Percentiles rank a stretch among this genome's conserved stretches.
Conservation (phyloP, 2,329 filamentous ascomycete species). For the Erysiphe neolycopersici region DNA sequence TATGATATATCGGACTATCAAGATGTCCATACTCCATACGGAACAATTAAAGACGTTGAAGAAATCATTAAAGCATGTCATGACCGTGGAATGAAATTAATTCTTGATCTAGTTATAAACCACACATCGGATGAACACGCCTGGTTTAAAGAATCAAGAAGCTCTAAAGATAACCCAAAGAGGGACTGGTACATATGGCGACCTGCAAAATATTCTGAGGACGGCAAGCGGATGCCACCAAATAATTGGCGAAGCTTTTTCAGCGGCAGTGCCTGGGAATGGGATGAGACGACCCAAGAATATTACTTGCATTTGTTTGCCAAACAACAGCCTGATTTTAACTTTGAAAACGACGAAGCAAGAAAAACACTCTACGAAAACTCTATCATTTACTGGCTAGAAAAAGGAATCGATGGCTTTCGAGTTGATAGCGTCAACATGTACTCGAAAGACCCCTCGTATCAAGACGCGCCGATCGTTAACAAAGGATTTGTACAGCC, state of each 20-base stretch:
- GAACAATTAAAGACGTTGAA: slow-evolving; percentile 37
- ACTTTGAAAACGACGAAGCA: slow-evolving; percentile 49
- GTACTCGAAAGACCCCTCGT: slow-evolving; percentile 33
- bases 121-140: slow-evolving; percentile 45
- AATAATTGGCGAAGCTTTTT: slow-evolving; percentile 47
- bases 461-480: slow-evolving; percentile 28
- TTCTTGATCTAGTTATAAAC: slow-evolving; percentile 52
- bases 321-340: slow-evolving; percentile 52
- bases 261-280: slow-evolving; percentile 35
- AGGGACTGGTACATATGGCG: slow-evolving; percentile 40
- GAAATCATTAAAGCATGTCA: slow-evolving; percentile 30
- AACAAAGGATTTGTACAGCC: slow-evolving; percentile 21
- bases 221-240: slow-evolving; percentile 38
- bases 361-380: slow-evolving; percentile 41
- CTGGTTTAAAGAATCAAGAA: slow-evolving; percentile 30
- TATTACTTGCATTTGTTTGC: slow-evolving; percentile 57
- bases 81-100: slow-evolving; percentile 35
- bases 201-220: slow-evolving; percentile 22
- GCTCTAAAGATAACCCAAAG: slow-evolving; percentile 22
- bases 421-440: slow-evolving; percentile 48
- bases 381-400: slow-evolving; percentile 53
- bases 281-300: slow-evolving; percentile 39
- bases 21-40: slow-evolving; percentile 34
- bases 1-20: slow-evolving; percentile 45
- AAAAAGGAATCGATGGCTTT: slow-evolving; percentile 45